Base-by-base conservation (phyloP, 768 basidiomycete species). In the Rhizopogon sp. region DNA sequence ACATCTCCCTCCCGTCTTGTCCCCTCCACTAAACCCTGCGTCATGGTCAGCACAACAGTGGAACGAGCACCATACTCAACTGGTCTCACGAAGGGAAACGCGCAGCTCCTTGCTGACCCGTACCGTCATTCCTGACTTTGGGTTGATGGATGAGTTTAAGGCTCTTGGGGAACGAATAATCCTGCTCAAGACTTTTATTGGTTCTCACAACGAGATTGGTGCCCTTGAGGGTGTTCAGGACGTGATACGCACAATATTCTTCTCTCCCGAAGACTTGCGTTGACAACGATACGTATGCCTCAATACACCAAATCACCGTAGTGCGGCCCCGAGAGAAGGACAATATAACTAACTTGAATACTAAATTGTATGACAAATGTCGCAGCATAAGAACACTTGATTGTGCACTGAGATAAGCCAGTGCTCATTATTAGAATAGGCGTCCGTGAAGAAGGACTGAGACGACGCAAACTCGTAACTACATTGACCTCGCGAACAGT, bases 171-270 rank as follows among this genome's bases (percentile, higher is more conserved):
- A 78, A 44, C 80, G 76, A 50, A 74, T 88, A 6, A 77, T 79
- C 5, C 72, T 85, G 50, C 68, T 88, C 42, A 81, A 82, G 69
- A 82, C 82, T 1, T 60, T 72, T 28, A 75, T 74, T 57, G 88
- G 88, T 6, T 73, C 73, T 0, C 88, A 90, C 62, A 77, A 81
- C 54, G 73, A 74, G 56, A 67, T 88, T 44, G 82, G 81, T 11
- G 67, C 77, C 3, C 70, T 82, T 33, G 87, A 90, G 57, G 88
- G 87, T 7, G 79, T 88, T 20, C 85, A 90, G 58, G 87, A 88
- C 66, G 70, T 80, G 11, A 77, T 83, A 20, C 65, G 68, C 37
- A 14, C 1, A 16, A 49, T 22, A 14, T 49, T 49, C 22, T 49
- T 49, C 35, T 22, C 35, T 16, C 37, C 20, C 16, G 37, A 22